A percentile compares a stretch with the other conserved stretches of the same genome.
phyloP scores from a whole-genome alignment of 108 stramenopile species.

The Mediolabrus comicus region DNA sequence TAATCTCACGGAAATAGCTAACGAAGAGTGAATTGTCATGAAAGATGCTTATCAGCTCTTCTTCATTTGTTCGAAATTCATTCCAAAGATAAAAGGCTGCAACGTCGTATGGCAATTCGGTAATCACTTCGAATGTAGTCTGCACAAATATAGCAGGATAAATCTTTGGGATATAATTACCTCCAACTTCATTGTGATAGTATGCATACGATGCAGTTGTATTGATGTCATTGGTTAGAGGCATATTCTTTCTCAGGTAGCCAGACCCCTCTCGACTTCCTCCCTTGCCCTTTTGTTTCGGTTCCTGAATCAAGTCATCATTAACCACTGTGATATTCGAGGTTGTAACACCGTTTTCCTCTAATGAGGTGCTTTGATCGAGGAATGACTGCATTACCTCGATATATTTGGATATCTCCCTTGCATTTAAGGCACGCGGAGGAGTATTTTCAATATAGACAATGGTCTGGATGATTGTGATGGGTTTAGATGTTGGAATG shows the following conservation, averaged over 20 bases:
- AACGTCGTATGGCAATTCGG: conserved; percentile 15
- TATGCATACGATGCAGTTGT: not conserved
- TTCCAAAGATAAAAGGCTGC: conserved; percentile 18
- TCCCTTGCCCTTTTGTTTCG: not conserved
- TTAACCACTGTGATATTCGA: not conserved
- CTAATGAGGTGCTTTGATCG: not conserved
- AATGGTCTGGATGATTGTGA: conserved; percentile 4
- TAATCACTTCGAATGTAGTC: conserved; percentile 1
- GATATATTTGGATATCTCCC: conserved; percentile 7
- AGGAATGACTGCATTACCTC: conserved; percentile 5
- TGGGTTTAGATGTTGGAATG: not conserved
- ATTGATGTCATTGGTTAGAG: not conserved
- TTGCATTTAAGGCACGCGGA: not conserved
- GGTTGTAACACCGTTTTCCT: not conserved
- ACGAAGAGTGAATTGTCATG: conserved; percentile 14
- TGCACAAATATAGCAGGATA: conserved; percentile 18
- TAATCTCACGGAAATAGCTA: conserved; percentile 12
- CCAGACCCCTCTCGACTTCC: not conserved
- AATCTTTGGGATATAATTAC: not conserved
- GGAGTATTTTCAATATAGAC: conserved; percentile 18
- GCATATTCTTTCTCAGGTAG: not conserved
- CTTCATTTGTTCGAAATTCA: not conserved
- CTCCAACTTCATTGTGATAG: not conserved
- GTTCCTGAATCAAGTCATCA: conserved; percentile 4
- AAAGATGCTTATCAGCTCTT: not conserved